Conservation (phyloP, 1,139 yeast genomes). For the Candida tropicalis region DNA sequence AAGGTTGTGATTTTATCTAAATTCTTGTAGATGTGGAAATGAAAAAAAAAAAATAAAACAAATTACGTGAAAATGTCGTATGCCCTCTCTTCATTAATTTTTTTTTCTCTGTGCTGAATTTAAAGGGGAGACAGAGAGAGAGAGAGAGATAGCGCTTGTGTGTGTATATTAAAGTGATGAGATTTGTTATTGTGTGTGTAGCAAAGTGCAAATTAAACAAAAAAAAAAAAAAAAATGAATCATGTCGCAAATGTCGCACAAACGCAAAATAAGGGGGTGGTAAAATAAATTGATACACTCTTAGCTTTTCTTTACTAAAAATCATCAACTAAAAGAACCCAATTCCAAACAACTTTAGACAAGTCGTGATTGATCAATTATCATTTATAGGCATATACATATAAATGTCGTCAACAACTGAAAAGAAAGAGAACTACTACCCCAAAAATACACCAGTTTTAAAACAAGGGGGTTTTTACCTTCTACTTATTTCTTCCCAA, state of each 20-base stretch:
- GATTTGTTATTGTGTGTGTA: neutral
- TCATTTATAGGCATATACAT: too few relatives aligned
- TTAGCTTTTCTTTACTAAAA: too few relatives aligned
- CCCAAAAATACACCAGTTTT: too few relatives aligned
- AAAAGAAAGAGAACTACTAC: too few relatives aligned
- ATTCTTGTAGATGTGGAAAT: neutral
- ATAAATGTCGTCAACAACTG: too few relatives aligned
- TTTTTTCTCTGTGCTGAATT: too few relatives aligned
- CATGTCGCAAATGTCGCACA: slow-evolving; percentile 4
- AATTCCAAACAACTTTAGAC: neutral
- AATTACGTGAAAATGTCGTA: neutral
- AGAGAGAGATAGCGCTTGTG: too few relatives aligned
- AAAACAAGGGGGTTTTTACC: slow-evolving; percentile 3
- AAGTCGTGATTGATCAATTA: too few relatives aligned
- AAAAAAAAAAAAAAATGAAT: neutral
- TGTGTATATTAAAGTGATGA: slow-evolving; percentile 3
- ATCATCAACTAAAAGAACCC: neutral
- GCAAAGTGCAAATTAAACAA: too few relatives aligned
- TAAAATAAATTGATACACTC: neutral
- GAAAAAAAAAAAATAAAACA: slow-evolving; percentile 1
- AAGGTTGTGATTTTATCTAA: neutral
- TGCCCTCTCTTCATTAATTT: neutral
- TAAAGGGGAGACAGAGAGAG: neutral
- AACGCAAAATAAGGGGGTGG: slow-evolving; percentile 4
- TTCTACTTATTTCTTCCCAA: too few relatives aligned